phyloP scores from a whole-genome alignment of 257 asterid species.

The Parsonsia alboflavescens region DNA sequence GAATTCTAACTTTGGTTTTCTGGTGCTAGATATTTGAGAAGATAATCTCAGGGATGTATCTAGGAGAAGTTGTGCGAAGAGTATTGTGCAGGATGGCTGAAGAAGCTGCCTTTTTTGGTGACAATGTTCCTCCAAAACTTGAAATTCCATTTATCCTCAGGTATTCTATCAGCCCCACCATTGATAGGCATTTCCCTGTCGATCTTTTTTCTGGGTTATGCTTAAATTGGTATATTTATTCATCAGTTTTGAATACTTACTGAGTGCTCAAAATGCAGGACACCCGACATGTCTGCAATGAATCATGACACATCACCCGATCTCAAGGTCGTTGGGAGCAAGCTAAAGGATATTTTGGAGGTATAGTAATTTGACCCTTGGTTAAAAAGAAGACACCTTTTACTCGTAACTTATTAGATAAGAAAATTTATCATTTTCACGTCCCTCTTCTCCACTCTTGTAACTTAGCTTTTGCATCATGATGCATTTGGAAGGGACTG shows the following conservation, averaged over 20 bases:
- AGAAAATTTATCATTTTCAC: background rate
- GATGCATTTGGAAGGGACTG: background rate
- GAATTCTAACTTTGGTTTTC: conserved; percentile 14
- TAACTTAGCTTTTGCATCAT: background rate
- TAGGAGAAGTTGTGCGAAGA: conserved; percentile 90
- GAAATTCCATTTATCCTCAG: conserved; percentile 68
- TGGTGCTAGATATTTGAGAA: conserved; percentile 78
- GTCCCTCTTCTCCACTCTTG: background rate
- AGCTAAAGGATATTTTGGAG: conserved; percentile 70
- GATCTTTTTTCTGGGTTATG: background rate
- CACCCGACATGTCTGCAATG: conserved; percentile 74
- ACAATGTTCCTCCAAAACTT: conserved; percentile 58
- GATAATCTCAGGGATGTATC: conserved; percentile 85
- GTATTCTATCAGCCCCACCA: conserved; percentile 22
- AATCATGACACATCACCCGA: conserved; percentile 80
- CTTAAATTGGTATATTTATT: background rate
- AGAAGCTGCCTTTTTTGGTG: conserved; percentile 79
- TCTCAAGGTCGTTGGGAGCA: conserved; percentile 72
- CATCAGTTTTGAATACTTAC: conserved; percentile 12
- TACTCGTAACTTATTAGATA: background rate
- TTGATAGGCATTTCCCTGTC: background rate
- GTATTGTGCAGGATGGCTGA: conserved; percentile 76
- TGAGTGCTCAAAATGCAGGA: conserved; percentile 39
- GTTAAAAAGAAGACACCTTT: background rate
- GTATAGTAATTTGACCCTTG: conserved; percentile 20